Evolutionary conservation across 495 filamentous ascomycete species (phyloP), one percentile per base, ranked within the genome.

Genomic region (Apiosordaria backusii): DNA sequence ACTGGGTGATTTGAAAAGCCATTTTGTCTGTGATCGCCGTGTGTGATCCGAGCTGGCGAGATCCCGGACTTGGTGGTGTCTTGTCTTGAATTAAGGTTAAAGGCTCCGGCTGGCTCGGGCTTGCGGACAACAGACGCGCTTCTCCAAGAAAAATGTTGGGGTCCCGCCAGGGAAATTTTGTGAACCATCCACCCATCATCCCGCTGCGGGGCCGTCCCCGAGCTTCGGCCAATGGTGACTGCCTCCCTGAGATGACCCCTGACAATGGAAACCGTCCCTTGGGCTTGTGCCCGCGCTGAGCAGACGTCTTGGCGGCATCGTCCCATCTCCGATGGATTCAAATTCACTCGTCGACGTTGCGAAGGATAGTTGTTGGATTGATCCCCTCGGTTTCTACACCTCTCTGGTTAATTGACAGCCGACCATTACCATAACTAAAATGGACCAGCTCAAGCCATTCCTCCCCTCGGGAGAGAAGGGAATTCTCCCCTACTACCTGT

Each of bases 401-500:
- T 45, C 10, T 1, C 35, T 45, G 3, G 35, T 13, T 55, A 55
- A 55, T 55, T 22, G 19, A 55, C n/a, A 55, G 4, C 4, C 9
- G 5, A 45, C 16, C 1, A 13, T 1, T 15, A 13, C 35, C 5
- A 13, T 13, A 1, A 15, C 35, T 57, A 69, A 65, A 40, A 78
- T 83, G 75, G 79, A 82, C 29, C n/a, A 67, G 2, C 61, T 83
- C 15, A 70, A 72, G 63, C 64, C 61, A 16, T 78, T 71, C 63
- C 72, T 83, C 23, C 81, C 81, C 16, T 69, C 73, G 1, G 76
- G 68, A 45, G 75, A 76, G 60, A 77, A 82, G 63, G 81, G 81
- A 19, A 76, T 79, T 62, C 69, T 83, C 15, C 81, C 81, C 19
- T 80, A 80, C 61, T 83, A 83, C 67, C 76, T 84, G 60, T 74